phyloP scores from a whole-genome alignment of 2,329 filamentous ascomycete genomes.

The Ascocoryne sarcoides region DNA sequence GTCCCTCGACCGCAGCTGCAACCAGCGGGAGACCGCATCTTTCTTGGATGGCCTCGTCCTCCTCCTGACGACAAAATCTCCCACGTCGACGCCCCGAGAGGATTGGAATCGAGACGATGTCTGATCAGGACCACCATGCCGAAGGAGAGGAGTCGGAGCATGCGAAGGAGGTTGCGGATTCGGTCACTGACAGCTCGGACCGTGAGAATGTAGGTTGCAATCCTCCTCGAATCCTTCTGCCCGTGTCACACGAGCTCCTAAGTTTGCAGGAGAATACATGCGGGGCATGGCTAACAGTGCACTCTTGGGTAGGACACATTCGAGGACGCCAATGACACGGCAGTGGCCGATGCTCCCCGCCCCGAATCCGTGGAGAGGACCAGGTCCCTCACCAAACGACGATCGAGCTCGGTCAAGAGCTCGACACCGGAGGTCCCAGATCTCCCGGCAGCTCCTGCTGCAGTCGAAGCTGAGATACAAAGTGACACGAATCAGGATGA shows the following conservation, averaged over 20 bases:
- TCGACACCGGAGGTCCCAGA: constrained; percentile 22
- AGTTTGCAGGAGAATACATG: background rate
- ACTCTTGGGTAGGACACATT: constrained; percentile 55
- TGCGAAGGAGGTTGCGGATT: constrained; percentile 9
- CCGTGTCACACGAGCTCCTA: background rate
- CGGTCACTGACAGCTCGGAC: constrained; percentile 20
- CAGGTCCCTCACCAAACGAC: constrained; percentile 33
- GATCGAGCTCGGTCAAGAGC: constrained; percentile 27
- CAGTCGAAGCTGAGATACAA: constrained; percentile 21
- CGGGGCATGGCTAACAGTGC: background rate
- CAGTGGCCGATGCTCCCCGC: constrained; percentile 14
- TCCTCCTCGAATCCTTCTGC: background rate
- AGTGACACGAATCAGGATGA: constrained; percentile 23
- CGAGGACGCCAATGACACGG: constrained; percentile 67
- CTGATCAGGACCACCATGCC: constrained; percentile 5
- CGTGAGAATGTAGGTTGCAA: constrained; percentile 13
- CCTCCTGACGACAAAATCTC: constrained; percentile 5
- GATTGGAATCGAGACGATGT: constrained; percentile 6
- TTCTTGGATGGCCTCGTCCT: constrained; percentile 13
- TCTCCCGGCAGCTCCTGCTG: constrained; percentile 17
- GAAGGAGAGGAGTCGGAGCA: background rate
- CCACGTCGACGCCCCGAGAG: background rate
- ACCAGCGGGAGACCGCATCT: constrained; percentile 3
- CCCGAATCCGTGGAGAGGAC: constrained; percentile 18
- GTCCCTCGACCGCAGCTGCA: background rate